Percentiles rank a stretch among this genome's conserved stretches.
Evolutionary conservation across 2,329 filamentous ascomycete genomes (phyloP).

Genomic region (Neopestalotiopsis rosae): DNA sequence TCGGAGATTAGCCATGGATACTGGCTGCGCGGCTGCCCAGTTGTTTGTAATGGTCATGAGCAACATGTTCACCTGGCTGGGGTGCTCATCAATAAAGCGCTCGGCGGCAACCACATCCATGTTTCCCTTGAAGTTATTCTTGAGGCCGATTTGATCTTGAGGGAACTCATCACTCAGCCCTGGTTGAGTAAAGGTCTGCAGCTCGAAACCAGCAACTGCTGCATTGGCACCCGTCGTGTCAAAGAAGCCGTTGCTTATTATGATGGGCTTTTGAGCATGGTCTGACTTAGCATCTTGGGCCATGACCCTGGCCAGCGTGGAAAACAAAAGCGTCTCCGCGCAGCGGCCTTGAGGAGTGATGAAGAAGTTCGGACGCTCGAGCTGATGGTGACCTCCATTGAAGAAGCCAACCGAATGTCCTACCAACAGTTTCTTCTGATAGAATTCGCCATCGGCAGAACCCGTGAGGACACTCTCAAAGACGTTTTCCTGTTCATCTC

Average conservation of each 20-base stretch:
- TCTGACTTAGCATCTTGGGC: neutral
- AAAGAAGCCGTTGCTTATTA: conserved; percentile 31
- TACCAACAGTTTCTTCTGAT: conserved; percentile 21
- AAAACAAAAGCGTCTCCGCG: conserved; percentile 29
- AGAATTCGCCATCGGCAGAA: conserved; percentile 19
- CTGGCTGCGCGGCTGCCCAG: conserved; percentile 29
- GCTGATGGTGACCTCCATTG: conserved; percentile 26
- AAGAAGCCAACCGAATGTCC: conserved; percentile 25
- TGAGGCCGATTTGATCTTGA: conserved; percentile 21
- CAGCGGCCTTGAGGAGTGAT: conserved; percentile 31
- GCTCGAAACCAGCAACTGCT: conserved; percentile 23
- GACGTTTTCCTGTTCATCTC: conserved; percentile 10
- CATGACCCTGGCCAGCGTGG: conserved; percentile 21
- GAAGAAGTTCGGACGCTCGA: conserved; percentile 29
- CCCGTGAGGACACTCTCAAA: conserved; percentile 19
- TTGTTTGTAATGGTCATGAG: conserved; percentile 32
- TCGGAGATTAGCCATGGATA: conserved; percentile 32
- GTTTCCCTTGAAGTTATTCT: conserved; percentile 28
- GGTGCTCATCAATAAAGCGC: conserved; percentile 19
- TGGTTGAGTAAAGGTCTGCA: conserved; percentile 26
- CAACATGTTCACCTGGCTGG: conserved; percentile 23
- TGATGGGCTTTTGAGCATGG: neutral
- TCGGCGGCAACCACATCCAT: conserved; percentile 21
- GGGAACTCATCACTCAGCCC: conserved; percentile 20
- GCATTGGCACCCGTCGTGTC: conserved; percentile 30